Conservation (phyloP, 1,284 basidiomycete species). For the Anthracocystis panici-leucophaei region DNA sequence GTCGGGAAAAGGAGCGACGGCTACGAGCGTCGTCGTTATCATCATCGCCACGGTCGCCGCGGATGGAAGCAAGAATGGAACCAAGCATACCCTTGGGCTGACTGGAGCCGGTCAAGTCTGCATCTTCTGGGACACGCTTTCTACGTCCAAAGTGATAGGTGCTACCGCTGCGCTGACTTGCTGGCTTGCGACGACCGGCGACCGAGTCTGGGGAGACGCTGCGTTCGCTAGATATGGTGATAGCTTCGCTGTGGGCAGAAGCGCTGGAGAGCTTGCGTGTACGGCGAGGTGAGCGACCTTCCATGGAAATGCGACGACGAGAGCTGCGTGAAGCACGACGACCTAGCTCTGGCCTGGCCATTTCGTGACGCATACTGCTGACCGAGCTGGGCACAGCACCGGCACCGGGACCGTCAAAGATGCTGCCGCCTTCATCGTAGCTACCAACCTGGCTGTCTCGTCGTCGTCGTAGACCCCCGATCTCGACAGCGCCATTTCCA, state of each 20-base stretch:
- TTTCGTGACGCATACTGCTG: conserved; percentile 55
- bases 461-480: conserved; percentile 41
- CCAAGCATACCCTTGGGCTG: conserved; percentile 62
- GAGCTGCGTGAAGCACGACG: conserved; percentile 54
- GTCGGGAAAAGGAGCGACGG: conserved; percentile 46
- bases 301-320: conserved; percentile 59
- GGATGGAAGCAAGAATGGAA: conserved; percentile 62
- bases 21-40: conserved; percentile 53
- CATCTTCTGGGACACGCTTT: conserved; percentile 35
- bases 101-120: conserved; percentile 30
- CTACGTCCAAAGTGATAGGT: conserved; percentile 51
- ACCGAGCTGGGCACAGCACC: conserved; percentile 66
- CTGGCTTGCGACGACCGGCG: conserved; percentile 40
- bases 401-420: conserved; percentile 67
- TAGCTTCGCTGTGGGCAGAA: conserved; percentile 45
- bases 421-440: conserved; percentile 64
- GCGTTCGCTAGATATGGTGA: conserved; percentile 42
- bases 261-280: conserved; percentile 42
- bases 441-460: conserved; percentile 67
- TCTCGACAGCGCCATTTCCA: conserved; percentile 18
- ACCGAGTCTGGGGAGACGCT: conserved; percentile 48
- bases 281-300: conserved; percentile 50
- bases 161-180: conserved; percentile 55
- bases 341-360: conserved; percentile 55
- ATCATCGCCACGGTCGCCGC: conserved; percentile 54